Base-by-base conservation (phyloP, 176 grass and related monocot genomes). In the Rhynchospora pubera region DNA sequence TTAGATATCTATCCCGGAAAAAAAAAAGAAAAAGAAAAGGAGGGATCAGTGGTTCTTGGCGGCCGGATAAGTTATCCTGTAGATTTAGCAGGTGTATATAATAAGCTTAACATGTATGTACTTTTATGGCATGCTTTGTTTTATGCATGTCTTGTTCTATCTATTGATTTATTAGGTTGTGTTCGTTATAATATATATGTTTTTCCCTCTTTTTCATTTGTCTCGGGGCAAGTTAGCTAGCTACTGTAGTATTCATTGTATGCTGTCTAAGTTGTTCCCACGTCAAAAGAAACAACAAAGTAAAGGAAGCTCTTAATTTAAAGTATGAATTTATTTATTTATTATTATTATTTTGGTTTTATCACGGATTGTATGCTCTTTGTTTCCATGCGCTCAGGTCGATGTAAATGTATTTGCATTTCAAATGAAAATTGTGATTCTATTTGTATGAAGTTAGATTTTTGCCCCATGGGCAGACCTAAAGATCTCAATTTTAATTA, bases 71-170 rank as follows among this genome's bases (percentile, higher is more conserved):
- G 50, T 51, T 26, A 77, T 77, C 24, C 23, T 55, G 72, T 77
- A 77, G 48, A 77, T 77, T 51, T 52, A 82, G 79, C 14, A 0
- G 45, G 45, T 82, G 79, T 82, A 82, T 53, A 82, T 67, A 82
- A 82, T 82, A 67, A 82, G 79, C 60, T 82, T 26, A 65, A 51
- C 61, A 48, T 62, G 5, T 82, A 12, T 82, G 46, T 82, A 65
- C 61, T 52, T 7, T 50, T 13, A 32, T 63, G 55, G 39, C 57
- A 63, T 80, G 78, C 78, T 56, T 12, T 14, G 48, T 76, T 76
- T 53, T 76, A 76, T 77, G 72, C 72, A 56, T 56, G 72, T 30
- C 24, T 77, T 77, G 72, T 32, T 56, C 48, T 77, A 77, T 56
- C 72, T 77, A 56, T 77, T 76, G 72, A 76, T 76, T 76, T 76